Evolutionary conservation across 2,329 filamentous ascomycete species (phyloP).

Genomic region (Trichoderma aggressivum): DNA sequence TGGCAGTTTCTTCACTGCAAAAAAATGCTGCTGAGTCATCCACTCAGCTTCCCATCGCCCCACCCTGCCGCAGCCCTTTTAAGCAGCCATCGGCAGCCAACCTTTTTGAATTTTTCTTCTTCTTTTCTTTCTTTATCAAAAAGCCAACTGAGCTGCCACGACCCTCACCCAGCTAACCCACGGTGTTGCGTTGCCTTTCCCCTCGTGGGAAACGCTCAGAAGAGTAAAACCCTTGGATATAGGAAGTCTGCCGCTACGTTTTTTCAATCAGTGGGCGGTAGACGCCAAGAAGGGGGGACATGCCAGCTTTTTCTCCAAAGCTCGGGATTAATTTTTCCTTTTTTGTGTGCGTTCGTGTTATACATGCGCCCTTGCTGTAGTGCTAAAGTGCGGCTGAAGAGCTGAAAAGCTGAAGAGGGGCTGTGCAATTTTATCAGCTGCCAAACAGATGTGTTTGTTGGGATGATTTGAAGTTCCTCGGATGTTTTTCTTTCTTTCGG

Average conservation of each 20-base stretch:
- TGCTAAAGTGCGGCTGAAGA: background rate
- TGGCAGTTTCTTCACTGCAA: background rate
- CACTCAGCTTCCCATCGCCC: constrained; percentile 5
- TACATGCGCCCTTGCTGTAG: constrained; percentile 2
- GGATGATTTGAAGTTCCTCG: background rate
- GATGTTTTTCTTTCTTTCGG: background rate
- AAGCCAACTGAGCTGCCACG: constrained; percentile 62
- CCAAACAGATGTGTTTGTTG: background rate
- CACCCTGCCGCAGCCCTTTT: constrained; percentile 5
- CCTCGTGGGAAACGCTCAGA: constrained; percentile 50
- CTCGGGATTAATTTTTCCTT: background rate
- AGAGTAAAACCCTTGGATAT: constrained; percentile 59
- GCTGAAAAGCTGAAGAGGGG: background rate
- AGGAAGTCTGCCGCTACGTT: constrained; percentile 58
- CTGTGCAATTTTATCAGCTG: background rate
- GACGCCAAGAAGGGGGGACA: constrained; percentile 63
- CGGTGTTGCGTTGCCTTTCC: constrained; percentile 63
- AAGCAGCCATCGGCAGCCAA: constrained; percentile 21
- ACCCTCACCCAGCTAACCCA: constrained; percentile 55
- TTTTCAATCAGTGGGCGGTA: constrained; percentile 44
- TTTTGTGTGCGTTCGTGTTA: background rate
- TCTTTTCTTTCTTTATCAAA: constrained; percentile 56
- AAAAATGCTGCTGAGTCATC: constrained; percentile 15
- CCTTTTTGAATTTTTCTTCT: constrained; percentile 34
- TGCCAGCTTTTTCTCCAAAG: constrained; percentile 28